These are phyloP conservation scores for Eudorina sp. DNA, from an alignment of 139 green algal species.

Conservation along the genomic window DNA sequence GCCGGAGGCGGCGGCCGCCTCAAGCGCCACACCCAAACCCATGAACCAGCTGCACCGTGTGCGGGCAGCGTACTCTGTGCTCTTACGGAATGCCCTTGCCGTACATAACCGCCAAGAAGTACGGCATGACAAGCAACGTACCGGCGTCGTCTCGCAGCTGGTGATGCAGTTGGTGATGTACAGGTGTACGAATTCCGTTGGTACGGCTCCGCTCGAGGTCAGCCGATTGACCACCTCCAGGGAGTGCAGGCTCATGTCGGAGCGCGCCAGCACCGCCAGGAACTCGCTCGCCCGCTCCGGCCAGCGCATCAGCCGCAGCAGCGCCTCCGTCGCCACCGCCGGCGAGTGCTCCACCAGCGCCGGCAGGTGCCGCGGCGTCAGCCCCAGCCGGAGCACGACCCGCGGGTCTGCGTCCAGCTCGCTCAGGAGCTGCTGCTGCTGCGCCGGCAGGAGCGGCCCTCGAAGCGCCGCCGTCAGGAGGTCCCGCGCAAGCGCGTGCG, in stretches of 20 bases:
- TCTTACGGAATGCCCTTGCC: too few relatives aligned
- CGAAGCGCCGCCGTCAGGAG: conserved; percentile 65
- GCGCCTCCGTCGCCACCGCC: conserved; percentile 71
- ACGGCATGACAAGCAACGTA: too few relatives aligned
- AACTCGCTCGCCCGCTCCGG: conserved; percentile 3
- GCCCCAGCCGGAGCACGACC: conserved; percentile 58
- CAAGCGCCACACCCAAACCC: too few relatives aligned
- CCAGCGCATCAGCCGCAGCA: conserved; percentile 49
- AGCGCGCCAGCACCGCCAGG: conserved; percentile 70
- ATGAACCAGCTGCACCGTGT: too few relatives aligned
- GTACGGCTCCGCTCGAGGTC: conserved; percentile 71
- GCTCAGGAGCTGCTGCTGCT: conserved; percentile 72
- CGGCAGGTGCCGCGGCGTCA: conserved; percentile 64
- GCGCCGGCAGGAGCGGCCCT: conserved; percentile 70
- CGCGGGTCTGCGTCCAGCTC: conserved; percentile 63
- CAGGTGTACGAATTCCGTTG: conserved; percentile 86
- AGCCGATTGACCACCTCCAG: conserved; percentile 95
- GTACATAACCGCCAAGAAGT: too few relatives aligned
- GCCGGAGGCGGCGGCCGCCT: too few relatives aligned
- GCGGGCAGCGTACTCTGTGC: too few relatives aligned
- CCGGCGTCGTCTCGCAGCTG: conserved; percentile 81
- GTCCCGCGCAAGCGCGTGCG: conserved; percentile 57
- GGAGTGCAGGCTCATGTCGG: conserved; percentile 85
- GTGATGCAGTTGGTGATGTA: conserved; percentile 92
- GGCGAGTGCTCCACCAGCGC: conserved; percentile 84